Percentiles rank a stretch among this genome's conserved stretches.
These are phyloP conservation scores for Paecilomyces formosus DNA, from an alignment of 2,329 filamentous ascomycete species.

Conservation along the genomic window DNA sequence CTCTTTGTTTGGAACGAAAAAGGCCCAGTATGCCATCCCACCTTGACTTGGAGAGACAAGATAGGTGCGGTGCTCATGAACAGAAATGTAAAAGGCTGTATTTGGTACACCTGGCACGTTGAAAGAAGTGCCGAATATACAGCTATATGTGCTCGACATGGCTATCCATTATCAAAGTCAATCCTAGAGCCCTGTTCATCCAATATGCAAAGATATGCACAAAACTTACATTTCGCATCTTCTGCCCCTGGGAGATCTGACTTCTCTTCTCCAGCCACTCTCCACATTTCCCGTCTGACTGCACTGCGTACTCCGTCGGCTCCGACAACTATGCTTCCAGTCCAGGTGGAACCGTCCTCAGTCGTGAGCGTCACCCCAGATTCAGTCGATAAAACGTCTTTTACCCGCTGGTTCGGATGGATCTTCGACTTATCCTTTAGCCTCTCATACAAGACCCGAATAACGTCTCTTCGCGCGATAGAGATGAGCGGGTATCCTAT, in stretches of 20 bases:
- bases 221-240: not conserved
- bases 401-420: not conserved
- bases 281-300: conserved; percentile 7
- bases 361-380: not conserved
- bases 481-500: not conserved
- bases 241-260: not conserved
- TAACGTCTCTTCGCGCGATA: not conserved
- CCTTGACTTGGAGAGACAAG: not conserved
- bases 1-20: not conserved
- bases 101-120: not conserved
- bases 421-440: not conserved
- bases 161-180: not conserved
- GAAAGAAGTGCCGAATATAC: not conserved
- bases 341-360: conserved; percentile 11
- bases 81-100: not conserved
- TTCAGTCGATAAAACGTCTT: not conserved
- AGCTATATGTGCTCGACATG: not conserved
- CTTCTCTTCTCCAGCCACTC: not conserved
- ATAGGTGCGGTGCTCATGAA: not conserved
- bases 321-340: conserved; percentile 12
- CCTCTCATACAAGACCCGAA: not conserved
- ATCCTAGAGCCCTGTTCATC: not conserved
- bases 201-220: too few species aligned
- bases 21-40: not conserved
- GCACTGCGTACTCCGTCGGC: conserved; percentile 13